Conservation (phyloP, 139 green algal genomes). For the Zygnema cylindricum region DNA sequence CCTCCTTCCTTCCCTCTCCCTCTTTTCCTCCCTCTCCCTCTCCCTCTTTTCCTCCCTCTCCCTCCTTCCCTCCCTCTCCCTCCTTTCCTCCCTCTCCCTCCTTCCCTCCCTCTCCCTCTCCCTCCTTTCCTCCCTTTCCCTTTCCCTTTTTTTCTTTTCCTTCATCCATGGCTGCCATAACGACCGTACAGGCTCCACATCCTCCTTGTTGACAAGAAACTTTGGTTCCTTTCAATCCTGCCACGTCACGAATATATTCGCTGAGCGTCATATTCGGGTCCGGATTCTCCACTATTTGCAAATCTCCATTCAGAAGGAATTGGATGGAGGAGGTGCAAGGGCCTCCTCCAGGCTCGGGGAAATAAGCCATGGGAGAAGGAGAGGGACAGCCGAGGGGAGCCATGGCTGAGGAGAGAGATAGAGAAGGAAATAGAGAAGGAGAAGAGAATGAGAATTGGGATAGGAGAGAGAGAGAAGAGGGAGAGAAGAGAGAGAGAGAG, state of each 20-base stretch:
- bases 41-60: background rate
- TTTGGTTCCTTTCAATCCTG: constrained; percentile 54
- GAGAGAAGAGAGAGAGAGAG: background rate
- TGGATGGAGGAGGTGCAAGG: background rate
- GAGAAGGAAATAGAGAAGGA: background rate
- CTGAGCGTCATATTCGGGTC: constrained; percentile 3
- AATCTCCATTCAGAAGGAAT: constrained; percentile 47
- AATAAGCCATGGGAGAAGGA: background rate
- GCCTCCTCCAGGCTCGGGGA: background rate
- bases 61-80: constrained; percentile 1
- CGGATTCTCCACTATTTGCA: constrained; percentile 16
- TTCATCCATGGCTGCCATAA: constrained; percentile 47
- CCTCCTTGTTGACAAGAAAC: constrained; percentile 66
- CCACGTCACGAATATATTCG: constrained; percentile 35
- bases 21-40: background rate
- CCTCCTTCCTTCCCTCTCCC: background rate
- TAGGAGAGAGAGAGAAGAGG: background rate
- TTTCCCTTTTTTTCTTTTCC: background rate
- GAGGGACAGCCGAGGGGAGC: background rate
- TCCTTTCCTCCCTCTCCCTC: background rate
- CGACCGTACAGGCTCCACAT: constrained; percentile 75
- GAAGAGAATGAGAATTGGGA: background rate
- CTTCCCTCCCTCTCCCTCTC: background rate
- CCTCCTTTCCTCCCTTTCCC: background rate
- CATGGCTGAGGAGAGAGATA: constrained; percentile 7